These are phyloP conservation scores for Suhomyces canberraensis DNA, from an alignment of 805 yeast species.

Conservation along the genomic window DNA sequence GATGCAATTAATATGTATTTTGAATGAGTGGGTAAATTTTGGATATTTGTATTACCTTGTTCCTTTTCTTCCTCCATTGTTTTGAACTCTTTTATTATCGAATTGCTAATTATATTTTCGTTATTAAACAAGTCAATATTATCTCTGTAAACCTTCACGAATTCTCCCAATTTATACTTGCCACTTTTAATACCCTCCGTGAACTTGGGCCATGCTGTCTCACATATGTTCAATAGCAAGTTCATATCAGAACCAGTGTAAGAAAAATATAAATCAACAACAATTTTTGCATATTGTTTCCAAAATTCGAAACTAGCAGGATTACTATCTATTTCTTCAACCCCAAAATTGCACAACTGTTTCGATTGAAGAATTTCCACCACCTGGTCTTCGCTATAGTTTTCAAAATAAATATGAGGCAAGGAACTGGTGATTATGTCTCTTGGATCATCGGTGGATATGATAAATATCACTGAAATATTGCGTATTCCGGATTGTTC, in stretches of 20 bases:
- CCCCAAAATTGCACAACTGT: conserved; percentile 23
- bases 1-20: conserved; percentile 78
- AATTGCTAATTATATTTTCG: conserved; percentile 30
- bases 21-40: conserved; percentile 57
- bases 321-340: conserved; percentile 11
- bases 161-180: conserved; percentile 21
- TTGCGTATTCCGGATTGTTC: conserved; percentile 36
- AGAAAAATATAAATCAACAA: conserved; percentile 44
- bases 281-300: conserved; percentile 41
- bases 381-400: conserved; percentile 36
- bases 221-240: conserved; percentile 29
- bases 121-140: conserved; percentile 24
- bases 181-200: conserved; percentile 24
- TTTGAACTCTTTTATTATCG: conserved; percentile 24
- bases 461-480: conserved; percentile 38
- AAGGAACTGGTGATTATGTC: conserved; percentile 34
- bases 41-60: conserved; percentile 17
- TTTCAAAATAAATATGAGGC: conserved; percentile 40
- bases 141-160: conserved; percentile 33
- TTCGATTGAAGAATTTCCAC: conserved; percentile 34
- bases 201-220: conserved; percentile 33
- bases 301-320: conserved; percentile 28
- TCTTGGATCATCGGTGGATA: conserved; percentile 37
- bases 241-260: conserved; percentile 45
- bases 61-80: conserved; percentile 20